Percentiles rank a stretch among this genome's conserved stretches.
Evolutionary conservation across 352 stramenopile species (phyloP).

Genomic region (Phytophthora meadii): DNA sequence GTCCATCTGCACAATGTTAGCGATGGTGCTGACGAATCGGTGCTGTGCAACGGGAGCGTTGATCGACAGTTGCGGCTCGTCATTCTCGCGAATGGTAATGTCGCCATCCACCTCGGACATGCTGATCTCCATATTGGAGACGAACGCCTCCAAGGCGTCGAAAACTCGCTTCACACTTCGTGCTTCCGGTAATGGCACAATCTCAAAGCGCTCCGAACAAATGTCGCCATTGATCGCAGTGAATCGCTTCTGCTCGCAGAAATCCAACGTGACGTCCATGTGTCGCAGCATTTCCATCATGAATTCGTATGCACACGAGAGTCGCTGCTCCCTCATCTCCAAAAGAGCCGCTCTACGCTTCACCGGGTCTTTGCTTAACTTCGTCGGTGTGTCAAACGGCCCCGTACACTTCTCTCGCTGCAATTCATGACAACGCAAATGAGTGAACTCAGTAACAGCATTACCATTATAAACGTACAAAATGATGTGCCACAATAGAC

Average conservation of each 20-base stretch:
- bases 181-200: slow-evolving; percentile 33
- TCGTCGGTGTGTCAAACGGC: slow-evolving; percentile 34
- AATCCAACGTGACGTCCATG: slow-evolving; percentile 43
- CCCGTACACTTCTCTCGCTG: slow-evolving; percentile 29
- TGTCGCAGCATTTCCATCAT: slow-evolving; percentile 42
- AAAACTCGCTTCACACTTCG: slow-evolving; percentile 40
- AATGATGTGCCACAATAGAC: slow-evolving; percentile 35
- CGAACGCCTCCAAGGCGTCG: slow-evolving; percentile 41
- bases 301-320: slow-evolving; percentile 47
- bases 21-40: slow-evolving; percentile 37
- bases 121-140: slow-evolving; percentile 51
- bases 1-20: slow-evolving; percentile 39
- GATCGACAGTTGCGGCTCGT: slow-evolving; percentile 18
- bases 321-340: slow-evolving; percentile 38
- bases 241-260: slow-evolving; percentile 49
- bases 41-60: slow-evolving; percentile 26
- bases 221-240: slow-evolving; percentile 43
- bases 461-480: slow-evolving; percentile 18
- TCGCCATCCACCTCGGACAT: slow-evolving; percentile 47
- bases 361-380: slow-evolving; percentile 23
- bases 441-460: no score
- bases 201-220: slow-evolving; percentile 50
- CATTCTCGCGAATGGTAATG: slow-evolving; percentile 53
- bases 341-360: slow-evolving; percentile 24
- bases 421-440: neutral